Conservation (phyloP, 2,329 filamentous ascomycete genomes). For the Cercospora zeina region DNA sequence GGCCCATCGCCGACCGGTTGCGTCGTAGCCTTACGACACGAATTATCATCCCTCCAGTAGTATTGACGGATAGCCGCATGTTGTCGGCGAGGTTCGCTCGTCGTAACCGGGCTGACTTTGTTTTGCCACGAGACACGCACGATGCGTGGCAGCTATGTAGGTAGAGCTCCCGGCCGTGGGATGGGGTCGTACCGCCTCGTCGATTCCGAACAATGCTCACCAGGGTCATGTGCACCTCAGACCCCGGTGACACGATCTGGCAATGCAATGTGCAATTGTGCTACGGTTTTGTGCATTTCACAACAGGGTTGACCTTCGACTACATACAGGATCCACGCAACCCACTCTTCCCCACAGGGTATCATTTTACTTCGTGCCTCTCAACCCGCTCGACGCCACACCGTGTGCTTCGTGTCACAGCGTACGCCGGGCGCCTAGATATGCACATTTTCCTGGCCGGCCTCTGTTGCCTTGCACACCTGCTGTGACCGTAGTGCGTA, state of each 20-base stretch:
- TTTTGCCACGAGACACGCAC: not conserved
- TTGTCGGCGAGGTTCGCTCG: too few species aligned
- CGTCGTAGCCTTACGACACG: too few species aligned
- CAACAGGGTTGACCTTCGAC: not conserved
- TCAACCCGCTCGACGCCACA: conserved; percentile 8
- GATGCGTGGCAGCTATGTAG: not conserved
- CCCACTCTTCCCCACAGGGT: not conserved
- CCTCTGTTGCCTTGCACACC: not conserved
- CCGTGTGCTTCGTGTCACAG: not conserved
- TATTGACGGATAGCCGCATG: too few species aligned
- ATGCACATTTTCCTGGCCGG: not conserved
- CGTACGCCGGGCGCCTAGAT: not conserved
- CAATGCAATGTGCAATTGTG: not conserved
- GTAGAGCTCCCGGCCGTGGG: not conserved
- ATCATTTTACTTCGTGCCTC: conserved; percentile 9
- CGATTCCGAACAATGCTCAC: not conserved
- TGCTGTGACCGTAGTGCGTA: not conserved
- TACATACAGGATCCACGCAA: not conserved
- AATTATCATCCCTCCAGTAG: too few species aligned
- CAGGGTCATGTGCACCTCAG: not conserved
- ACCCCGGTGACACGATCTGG: not conserved
- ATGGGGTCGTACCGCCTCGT: not conserved
- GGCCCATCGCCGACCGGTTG: not conserved
- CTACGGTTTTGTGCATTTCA: conserved; percentile 6
- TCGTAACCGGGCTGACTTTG: too few species aligned